Conservation (phyloP, 2,329 filamentous ascomycete genomes). For the Penicillium sp. region DNA sequence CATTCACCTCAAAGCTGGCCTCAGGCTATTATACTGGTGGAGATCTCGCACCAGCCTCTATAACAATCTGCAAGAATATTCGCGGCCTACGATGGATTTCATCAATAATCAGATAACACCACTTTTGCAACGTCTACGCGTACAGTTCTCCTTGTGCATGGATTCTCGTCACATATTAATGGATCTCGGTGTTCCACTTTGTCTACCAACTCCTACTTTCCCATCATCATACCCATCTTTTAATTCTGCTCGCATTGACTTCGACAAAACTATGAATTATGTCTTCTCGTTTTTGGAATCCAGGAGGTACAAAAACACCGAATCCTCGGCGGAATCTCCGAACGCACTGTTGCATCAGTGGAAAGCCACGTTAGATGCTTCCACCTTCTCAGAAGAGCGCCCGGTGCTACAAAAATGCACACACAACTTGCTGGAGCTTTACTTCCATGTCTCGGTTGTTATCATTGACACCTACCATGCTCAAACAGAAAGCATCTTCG, state of each 20-base stretch:
- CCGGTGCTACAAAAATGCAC: neutral
- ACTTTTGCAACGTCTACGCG: constrained; percentile 3
- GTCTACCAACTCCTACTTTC: neutral
- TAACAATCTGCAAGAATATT: neutral
- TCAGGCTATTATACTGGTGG: constrained; percentile 8
- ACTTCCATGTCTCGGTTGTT: constrained; percentile 1
- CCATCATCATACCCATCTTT: constrained; percentile 3
- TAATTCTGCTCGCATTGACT: constrained; percentile 2
- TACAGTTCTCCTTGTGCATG: constrained; percentile 11
- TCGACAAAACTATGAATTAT: constrained; percentile 5
- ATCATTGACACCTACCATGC: neutral
- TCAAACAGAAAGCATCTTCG: neutral
- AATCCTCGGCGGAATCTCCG: neutral
- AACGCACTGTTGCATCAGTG: neutral
- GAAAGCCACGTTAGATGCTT: constrained; percentile 2
- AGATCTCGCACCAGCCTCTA: neutral
- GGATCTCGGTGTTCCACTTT: neutral
- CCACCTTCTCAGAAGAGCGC: neutral
- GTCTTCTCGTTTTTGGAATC: constrained; percentile 2
- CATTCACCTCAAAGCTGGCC: neutral
- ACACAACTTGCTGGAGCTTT: constrained; percentile 3
- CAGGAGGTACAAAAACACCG: neutral
- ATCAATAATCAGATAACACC: constrained; percentile 8
- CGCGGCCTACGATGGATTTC: neutral
- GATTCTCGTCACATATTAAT: constrained; percentile 2